These are phyloP conservation scores for Purpureocillium takamizusanense DNA, from an alignment of 2,329 filamentous ascomycete genomes.

Conservation along the genomic window DNA sequence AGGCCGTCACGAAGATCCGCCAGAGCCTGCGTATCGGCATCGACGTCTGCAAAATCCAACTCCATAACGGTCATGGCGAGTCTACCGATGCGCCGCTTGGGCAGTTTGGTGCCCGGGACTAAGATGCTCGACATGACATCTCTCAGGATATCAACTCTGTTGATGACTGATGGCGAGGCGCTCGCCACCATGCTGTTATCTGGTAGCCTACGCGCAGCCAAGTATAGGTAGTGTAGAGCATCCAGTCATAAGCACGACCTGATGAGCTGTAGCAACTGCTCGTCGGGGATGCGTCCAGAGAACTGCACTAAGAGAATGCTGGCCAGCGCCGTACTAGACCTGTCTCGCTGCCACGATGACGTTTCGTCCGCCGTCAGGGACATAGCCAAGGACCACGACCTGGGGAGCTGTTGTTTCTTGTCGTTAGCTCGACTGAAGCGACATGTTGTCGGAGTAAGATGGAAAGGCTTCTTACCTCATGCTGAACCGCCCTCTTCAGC, in stretches of 20 bases:
- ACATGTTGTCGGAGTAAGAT: no score
- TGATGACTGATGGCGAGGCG: no score
- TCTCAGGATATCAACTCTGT: no score
- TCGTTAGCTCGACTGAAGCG: background rate
- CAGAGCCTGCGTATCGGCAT: no score
- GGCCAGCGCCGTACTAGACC: conserved; percentile 15
- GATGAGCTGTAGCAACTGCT: conserved; percentile 14
- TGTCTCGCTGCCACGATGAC: conserved; percentile 10
- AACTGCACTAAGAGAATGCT: conserved; percentile 15
- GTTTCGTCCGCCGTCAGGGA: conserved; percentile 10
- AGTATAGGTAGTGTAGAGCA: background rate
- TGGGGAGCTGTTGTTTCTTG: conserved; percentile 10
- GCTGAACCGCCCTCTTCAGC: conserved; percentile 12
- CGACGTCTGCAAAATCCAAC: no score
- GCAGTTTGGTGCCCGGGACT: no score
- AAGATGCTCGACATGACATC: no score
- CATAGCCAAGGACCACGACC: conserved; percentile 16
- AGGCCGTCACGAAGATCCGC: no score
- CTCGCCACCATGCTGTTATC: no score
- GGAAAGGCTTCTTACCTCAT: conserved; percentile 10
- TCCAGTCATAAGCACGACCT: conserved; percentile 13
- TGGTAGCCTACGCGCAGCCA: no score
- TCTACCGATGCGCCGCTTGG: no score
- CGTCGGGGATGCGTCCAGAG: conserved; percentile 14
- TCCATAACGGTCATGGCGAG: no score